These are phyloP conservation scores for thale cress (Arabidopsis thaliana) DNA, from an alignment of 345 rosid genomes.

Conservation along the genomic window TAIR10.1 NC_003074.8:23273501-23274000, in stretches of 20 bases:
- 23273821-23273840: slow-evolving; percentile 86
- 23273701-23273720: slow-evolving; percentile 82
- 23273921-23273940: slow-evolving; percentile 85
- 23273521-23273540: slow-evolving; percentile 53
- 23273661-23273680: slow-evolving; percentile 88
- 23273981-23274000: slow-evolving; percentile 96
- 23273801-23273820: slow-evolving; percentile 90
- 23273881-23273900: slow-evolving; percentile 91
- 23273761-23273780: slow-evolving; percentile 88
- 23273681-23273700: slow-evolving; percentile 87
- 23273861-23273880: slow-evolving; percentile 98
- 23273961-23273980: slow-evolving; percentile 82
- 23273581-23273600: slow-evolving; percentile 83
- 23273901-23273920: slow-evolving; percentile 81
- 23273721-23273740: slow-evolving; percentile 99
- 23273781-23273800: slow-evolving; percentile 94
- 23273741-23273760: slow-evolving; percentile 99
- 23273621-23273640: slow-evolving; percentile 71
- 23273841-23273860: slow-evolving; percentile 87
- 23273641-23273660: slow-evolving; percentile 88
- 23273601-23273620: slow-evolving; percentile 76
- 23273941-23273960: slow-evolving; percentile 92
- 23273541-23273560: slow-evolving; percentile 85
- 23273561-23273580: slow-evolving; percentile 84
- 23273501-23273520: slow-evolving; percentile 44